A percentile compares a stretch with the other conserved stretches of the same genome.
These are phyloP conservation scores for Coemansia sp. DNA, from an alignment of 192 early-diverging fungal genomes.

Conservation along the genomic window DNA sequence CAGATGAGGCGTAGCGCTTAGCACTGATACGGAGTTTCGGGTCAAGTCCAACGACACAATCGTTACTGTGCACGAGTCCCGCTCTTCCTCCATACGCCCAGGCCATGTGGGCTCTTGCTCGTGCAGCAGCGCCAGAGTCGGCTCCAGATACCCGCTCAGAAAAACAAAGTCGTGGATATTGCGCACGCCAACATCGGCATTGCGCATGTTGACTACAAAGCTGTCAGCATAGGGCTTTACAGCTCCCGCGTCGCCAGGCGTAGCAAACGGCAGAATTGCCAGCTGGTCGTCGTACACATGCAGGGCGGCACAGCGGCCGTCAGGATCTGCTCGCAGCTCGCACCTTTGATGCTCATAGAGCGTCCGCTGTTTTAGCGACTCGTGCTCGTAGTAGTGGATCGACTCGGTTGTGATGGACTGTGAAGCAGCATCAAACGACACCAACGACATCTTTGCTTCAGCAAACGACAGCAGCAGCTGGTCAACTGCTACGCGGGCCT, in stretches of 20 bases:
- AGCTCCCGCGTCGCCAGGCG: constrained; percentile 56
- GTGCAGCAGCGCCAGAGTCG: constrained; percentile 91
- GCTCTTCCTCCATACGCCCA: constrained; percentile 56
- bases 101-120: constrained; percentile 85
- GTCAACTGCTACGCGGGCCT: constrained; percentile 18
- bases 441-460: constrained; percentile 79
- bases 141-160: constrained; percentile 86
- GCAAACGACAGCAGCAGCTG: constrained; percentile 44
- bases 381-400: constrained; percentile 95
- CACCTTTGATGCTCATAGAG: constrained; percentile 30
- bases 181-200: constrained; percentile 60
- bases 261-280: constrained; percentile 84
- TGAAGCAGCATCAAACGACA: constrained; percentile 76
- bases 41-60: constrained; percentile 85
- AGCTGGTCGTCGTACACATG: constrained; percentile 85
- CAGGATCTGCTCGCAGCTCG: constrained; percentile 72
- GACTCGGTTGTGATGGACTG: constrained; percentile 86
- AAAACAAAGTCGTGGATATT: constrained; percentile 90
- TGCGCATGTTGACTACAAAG: constrained; percentile 68
- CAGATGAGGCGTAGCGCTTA: constrained; percentile 71
- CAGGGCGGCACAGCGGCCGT: constrained; percentile 82
- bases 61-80: constrained; percentile 71
- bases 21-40: constrained; percentile 73
- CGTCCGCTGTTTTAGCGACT: constrained; percentile 75
- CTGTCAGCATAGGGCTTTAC: constrained; percentile 63